A percentile compares a stretch with the other conserved stretches of the same genome.
These are phyloP conservation scores for Alternaria atra DNA, from an alignment of 2,329 filamentous ascomycete genomes.

Conservation along the genomic window DNA sequence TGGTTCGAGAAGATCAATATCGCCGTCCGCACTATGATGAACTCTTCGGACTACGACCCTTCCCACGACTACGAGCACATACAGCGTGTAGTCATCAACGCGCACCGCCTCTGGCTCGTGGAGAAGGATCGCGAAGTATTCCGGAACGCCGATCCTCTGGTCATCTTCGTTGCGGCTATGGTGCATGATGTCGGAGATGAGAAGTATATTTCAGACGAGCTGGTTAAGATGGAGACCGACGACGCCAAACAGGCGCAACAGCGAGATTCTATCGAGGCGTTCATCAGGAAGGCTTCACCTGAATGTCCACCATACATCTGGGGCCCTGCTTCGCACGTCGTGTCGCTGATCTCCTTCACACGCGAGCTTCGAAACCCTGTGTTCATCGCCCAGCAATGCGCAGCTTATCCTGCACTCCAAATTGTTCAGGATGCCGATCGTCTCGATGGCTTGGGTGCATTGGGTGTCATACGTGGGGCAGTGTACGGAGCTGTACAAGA, in stretches of 20 bases:
- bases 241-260: constrained; percentile 61
- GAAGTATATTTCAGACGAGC: constrained; percentile 66
- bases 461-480: constrained; percentile 51
- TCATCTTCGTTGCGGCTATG: constrained; percentile 71
- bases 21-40: constrained; percentile 49
- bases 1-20: constrained; percentile 43
- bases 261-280: constrained; percentile 48
- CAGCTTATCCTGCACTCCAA: constrained; percentile 71
- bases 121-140: constrained; percentile 51
- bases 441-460: constrained; percentile 82
- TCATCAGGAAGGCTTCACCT: background rate
- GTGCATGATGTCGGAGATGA: constrained; percentile 81
- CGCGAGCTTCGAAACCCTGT: constrained; percentile 71
- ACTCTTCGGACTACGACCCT: constrained; percentile 80
- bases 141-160: constrained; percentile 57
- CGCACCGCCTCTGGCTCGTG: constrained; percentile 67
- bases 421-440: constrained; percentile 91
- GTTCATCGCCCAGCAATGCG: constrained; percentile 63
- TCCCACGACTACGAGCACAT: constrained; percentile 89
- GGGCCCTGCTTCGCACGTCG: constrained; percentile 72
- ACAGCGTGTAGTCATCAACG: constrained; percentile 74
- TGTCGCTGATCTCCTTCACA: constrained; percentile 79
- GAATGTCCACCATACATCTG: constrained; percentile 62
- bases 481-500: constrained; percentile 30
- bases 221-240: background rate